Conservation (phyloP, 1,284 basidiomycete genomes). For the Filobasidium uniguttulatum region DNA sequence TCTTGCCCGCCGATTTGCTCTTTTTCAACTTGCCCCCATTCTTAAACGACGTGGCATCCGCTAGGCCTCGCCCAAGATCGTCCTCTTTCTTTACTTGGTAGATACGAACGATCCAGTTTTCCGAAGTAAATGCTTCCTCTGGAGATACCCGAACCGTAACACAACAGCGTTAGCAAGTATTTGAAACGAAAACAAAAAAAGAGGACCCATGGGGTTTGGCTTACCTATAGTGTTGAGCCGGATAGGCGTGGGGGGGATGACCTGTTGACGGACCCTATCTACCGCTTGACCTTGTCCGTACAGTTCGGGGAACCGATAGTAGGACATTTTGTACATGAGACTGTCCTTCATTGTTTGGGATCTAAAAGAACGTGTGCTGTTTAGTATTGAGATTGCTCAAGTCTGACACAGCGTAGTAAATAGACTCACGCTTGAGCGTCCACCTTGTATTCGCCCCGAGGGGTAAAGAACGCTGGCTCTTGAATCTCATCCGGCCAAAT, state of each 20-base stretch:
- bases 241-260: conserved; percentile 60
- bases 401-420: neutral
- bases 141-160: conserved; percentile 10
- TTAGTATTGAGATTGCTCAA: neutral
- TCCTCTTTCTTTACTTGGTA: conserved; percentile 95
- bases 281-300: conserved; percentile 59
- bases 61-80: conserved; percentile 70
- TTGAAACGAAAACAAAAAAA: conserved; percentile 1
- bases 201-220: no score
- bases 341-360: conserved; percentile 85
- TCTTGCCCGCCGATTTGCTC: conserved; percentile 16
- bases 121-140: conserved; percentile 93
- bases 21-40: conserved; percentile 72
- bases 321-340: conserved; percentile 97
- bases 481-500: conserved; percentile 98
- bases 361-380: conserved; percentile 17
- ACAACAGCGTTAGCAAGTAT: conserved; percentile 1
- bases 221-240: conserved; percentile 72
- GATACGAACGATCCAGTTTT: conserved; percentile 97
- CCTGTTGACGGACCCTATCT: conserved; percentile 74
- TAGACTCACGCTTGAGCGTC: conserved; percentile 58
- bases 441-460: conserved; percentile 84
- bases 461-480: conserved; percentile 86
- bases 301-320: conserved; percentile 81
- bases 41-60: conserved; percentile 70